Conservation (phyloP, 2,329 filamentous ascomycete genomes). For the Trichophyton verrucosum region DNA sequence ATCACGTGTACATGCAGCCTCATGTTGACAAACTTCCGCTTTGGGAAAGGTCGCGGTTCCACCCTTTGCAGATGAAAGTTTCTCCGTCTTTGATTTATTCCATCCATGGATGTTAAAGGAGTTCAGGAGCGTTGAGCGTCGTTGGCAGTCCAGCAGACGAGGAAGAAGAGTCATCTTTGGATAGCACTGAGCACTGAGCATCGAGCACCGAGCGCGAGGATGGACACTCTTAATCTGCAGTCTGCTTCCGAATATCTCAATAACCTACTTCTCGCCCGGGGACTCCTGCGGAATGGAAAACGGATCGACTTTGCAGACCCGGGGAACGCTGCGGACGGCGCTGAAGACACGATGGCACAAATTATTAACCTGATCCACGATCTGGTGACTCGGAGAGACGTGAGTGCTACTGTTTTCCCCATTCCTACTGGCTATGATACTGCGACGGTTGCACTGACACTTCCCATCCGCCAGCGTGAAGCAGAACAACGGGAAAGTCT, state of each 20-base stretch:
- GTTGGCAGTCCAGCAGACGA: not conserved
- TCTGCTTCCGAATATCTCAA: conserved; percentile 54
- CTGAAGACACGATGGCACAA: conserved; percentile 61
- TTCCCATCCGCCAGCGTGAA: conserved; percentile 52
- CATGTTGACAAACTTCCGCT: conserved; percentile 35
- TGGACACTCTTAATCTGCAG: conserved; percentile 42
- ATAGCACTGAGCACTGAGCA: not conserved
- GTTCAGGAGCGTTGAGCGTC: not conserved
- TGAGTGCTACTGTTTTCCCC: conserved; percentile 35
- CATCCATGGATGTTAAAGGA: not conserved
- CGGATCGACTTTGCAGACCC: conserved; percentile 68
- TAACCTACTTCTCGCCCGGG: conserved; percentile 52
- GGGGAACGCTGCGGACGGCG: conserved; percentile 44
- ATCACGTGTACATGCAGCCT: not conserved
- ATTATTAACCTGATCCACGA: conserved; percentile 94
- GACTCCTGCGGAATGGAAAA: conserved; percentile 45
- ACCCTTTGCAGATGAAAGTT: not conserved
- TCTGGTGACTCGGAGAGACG: conserved; percentile 76
- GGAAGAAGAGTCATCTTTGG: not conserved
- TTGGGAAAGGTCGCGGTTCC: conserved; percentile 20
- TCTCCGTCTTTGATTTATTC: not conserved
- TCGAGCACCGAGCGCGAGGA: conserved; percentile 15
- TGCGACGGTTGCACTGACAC: not conserved
- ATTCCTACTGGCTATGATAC: conserved; percentile 34
- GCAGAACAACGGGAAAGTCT: conserved; percentile 77